phyloP scores from a whole-genome alignment of 129 eudicot genomes.

The Calendula officinalis region DNA sequence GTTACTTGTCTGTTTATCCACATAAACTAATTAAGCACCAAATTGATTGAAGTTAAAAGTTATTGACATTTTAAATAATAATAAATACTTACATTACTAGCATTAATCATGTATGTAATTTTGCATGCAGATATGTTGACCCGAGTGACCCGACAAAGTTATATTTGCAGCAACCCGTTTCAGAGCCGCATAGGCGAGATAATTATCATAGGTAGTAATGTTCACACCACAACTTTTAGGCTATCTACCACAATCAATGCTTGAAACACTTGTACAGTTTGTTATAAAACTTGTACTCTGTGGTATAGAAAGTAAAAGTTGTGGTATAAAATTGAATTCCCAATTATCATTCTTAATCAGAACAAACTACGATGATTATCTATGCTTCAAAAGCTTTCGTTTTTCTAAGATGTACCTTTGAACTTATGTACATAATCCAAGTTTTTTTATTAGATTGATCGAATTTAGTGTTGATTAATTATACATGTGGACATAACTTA shows the following conservation, averaged over 20 bases:
- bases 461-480: neutral
- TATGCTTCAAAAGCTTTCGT: neutral
- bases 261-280: no score
- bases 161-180: slow-evolving; percentile 80
- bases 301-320: no score
- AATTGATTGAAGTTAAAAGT: neutral
- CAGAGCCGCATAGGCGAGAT: slow-evolving; percentile 63
- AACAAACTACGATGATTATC: slow-evolving; percentile 6
- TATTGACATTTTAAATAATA: neutral
- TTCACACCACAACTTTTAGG: no score
- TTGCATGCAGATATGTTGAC: slow-evolving; percentile 65
- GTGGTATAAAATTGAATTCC: no score
- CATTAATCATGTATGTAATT: neutral
- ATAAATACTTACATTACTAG: neutral
- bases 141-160: slow-evolving; percentile 88
- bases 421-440: neutral
- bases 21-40: neutral
- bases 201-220: no score
- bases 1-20: neutral
- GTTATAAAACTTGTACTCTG: no score
- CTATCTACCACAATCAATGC: no score
- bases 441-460: neutral
- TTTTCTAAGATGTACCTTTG: neutral
- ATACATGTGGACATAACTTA: neutral
- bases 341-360: slow-evolving; percentile 46